phyloP scores from a whole-genome alignment of 306 rosid genomes.

The Aeschynomene evenia region DNA sequence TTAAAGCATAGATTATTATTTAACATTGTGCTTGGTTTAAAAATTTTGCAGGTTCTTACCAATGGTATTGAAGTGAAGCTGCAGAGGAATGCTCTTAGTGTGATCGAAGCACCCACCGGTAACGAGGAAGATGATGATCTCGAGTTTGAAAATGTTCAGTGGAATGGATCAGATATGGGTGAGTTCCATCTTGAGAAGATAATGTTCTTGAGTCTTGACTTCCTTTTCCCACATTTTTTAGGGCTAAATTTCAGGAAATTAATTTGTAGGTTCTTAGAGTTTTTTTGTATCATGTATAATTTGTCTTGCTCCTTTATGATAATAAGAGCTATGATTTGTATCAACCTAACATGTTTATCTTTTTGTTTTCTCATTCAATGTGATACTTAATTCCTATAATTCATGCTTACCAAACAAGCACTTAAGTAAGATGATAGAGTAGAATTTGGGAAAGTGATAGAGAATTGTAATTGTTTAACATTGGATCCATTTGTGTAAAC shows the following conservation, averaged over 20 bases:
- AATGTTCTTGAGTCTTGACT: neutral
- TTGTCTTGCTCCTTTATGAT: slow-evolving; percentile 7
- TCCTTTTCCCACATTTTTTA: neutral
- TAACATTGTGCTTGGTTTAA: neutral
- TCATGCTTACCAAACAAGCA: neutral
- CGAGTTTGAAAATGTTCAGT: slow-evolving; percentile 66
- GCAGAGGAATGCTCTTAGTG: slow-evolving; percentile 95
- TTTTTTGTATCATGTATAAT: neutral
- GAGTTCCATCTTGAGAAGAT: slow-evolving; percentile 32
- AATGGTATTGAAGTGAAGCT: slow-evolving; percentile 96
- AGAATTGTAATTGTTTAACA: slow-evolving; percentile 53
- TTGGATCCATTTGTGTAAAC: slow-evolving; percentile 60
- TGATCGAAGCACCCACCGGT: slow-evolving; percentile 90
- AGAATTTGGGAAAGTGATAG: slow-evolving; percentile 28
- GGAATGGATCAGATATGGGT: slow-evolving; percentile 94
- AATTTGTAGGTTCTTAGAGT: neutral
- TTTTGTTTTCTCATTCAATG: slow-evolving; percentile 11
- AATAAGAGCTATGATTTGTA: neutral
- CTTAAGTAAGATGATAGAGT: slow-evolving; percentile 9
- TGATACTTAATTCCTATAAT: slow-evolving; percentile 10
- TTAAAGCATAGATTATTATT: slow-evolving; percentile 10
- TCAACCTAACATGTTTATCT: neutral
- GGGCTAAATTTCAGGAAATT: neutral
- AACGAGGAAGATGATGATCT: slow-evolving; percentile 91
- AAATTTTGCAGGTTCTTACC: slow-evolving; percentile 75